These are phyloP conservation scores for Kwoniella europaea DNA, from an alignment of 768 basidiomycete genomes.

Conservation along the genomic window DNA sequence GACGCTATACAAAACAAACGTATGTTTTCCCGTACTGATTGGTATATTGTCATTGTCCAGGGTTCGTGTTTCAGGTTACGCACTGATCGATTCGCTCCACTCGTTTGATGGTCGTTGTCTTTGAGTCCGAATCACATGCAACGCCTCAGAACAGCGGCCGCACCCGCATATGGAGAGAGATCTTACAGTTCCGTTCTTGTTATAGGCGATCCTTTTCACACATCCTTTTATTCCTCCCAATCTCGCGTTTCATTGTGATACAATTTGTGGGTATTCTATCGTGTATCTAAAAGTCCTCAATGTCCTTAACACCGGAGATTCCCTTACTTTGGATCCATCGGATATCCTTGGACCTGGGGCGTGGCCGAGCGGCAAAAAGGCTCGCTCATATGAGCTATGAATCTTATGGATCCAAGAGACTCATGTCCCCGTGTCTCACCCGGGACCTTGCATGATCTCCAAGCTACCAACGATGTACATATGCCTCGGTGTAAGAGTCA, in stretches of 20 bases:
- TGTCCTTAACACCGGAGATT: neutral
- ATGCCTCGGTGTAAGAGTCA: neutral
- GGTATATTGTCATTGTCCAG: too few species aligned
- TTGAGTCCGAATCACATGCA: neutral
- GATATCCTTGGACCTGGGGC: too few species aligned
- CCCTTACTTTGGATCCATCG: neutral
- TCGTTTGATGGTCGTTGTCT: neutral
- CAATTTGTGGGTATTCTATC: neutral
- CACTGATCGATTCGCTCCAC: neutral
- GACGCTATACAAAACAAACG: neutral
- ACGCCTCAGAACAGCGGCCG: neutral
- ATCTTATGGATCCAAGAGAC: neutral
- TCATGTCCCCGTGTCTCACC: neutral
- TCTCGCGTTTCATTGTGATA: neutral
- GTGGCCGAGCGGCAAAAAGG: neutral
- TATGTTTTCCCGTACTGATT: neutral
- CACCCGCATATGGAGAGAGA: neutral
- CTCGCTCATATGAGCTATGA: neutral
- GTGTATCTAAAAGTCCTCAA: neutral
- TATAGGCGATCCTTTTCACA: neutral
- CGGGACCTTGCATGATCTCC: neutral
- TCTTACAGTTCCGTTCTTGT: neutral
- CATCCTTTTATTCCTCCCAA: neutral
- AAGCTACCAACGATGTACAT: neutral
- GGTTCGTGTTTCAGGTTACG: conserved; percentile 12